Conservation (phyloP, 2,329 filamentous ascomycete species). For the Ceratocystis harringtonii region DNA sequence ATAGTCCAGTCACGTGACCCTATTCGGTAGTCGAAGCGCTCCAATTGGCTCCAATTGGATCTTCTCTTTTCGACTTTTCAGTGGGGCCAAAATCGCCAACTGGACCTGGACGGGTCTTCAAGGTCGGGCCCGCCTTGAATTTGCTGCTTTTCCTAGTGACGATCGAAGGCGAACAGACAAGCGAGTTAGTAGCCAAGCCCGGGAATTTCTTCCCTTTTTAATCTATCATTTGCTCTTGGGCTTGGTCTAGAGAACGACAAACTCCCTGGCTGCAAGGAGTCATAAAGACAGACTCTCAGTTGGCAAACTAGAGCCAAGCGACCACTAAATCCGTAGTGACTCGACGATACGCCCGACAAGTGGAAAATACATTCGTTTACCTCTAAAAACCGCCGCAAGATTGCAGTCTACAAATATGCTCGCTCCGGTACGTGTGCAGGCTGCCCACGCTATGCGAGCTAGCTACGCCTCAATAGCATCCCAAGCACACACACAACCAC, state of each 20-base stretch:
- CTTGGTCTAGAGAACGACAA: too few relatives aligned
- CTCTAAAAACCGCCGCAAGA: neutral
- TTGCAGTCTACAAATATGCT: constrained; percentile 5
- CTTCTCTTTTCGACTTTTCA: neutral
- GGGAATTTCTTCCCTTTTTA: too few relatives aligned
- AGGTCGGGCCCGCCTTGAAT: neutral
- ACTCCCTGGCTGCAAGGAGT: too few relatives aligned
- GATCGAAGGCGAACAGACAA: neutral
- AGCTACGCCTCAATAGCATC: neutral
- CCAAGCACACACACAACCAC: constrained; percentile 51
- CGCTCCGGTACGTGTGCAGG: constrained; percentile 7
- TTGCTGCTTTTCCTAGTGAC: neutral
- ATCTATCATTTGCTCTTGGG: too few relatives aligned
- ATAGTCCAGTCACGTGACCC: too few relatives aligned
- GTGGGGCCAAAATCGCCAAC: neutral
- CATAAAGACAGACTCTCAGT: too few relatives aligned
- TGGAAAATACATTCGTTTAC: neutral
- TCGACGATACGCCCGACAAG: neutral
- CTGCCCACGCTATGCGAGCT: neutral
- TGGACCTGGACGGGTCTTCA: neutral
- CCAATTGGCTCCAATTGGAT: neutral
- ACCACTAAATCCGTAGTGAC: neutral
- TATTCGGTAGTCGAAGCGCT: too few relatives aligned
- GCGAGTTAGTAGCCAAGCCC: too few relatives aligned
- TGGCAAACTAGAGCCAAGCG: too few relatives aligned